Evolutionary conservation across 805 yeast species (phyloP).

Genomic region (Metschnikowia gelsemii): DNA sequence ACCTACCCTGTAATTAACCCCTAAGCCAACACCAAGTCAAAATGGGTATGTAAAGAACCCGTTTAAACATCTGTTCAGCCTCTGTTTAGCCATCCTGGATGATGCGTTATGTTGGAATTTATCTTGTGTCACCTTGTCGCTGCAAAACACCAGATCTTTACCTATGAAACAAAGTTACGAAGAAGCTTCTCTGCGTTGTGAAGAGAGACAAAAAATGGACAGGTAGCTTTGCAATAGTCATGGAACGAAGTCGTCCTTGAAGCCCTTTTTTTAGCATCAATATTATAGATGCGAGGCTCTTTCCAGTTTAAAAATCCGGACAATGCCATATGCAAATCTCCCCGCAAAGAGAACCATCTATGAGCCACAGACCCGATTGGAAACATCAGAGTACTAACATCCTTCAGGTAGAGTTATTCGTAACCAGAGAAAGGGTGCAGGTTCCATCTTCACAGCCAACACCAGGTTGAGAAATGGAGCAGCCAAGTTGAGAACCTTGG

Average conservation of each 20-base stretch:
- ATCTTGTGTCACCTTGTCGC: background rate
- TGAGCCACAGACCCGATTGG: no score
- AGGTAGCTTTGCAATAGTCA: no score
- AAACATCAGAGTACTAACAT: conserved; percentile 12
- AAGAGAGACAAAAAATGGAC: no score
- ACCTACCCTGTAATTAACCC: conserved; percentile 7
- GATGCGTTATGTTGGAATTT: background rate
- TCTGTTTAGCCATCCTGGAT: background rate
- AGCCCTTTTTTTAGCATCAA: no score
- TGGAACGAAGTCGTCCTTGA: no score
- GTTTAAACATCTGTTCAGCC: no score
- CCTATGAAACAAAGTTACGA: no score
- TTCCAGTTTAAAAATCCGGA: no score
- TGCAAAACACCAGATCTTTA: background rate
- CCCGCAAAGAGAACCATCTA: no score
- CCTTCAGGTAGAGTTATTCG: conserved; percentile 96
- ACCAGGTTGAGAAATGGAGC: conserved; percentile 99
- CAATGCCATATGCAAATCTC: no score
- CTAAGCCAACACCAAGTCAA: conserved; percentile 17
- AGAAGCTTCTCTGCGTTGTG: no score
- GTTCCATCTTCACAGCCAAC: conserved; percentile 99
- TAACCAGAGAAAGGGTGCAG: conserved; percentile 99
- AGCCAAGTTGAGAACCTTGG: conserved; percentile 98
- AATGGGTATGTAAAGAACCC: conserved; percentile 22
- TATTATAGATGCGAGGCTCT: no score